Percentiles rank a stretch among this genome's conserved stretches.
These are phyloP conservation scores for Hylodesmum podocarpum DNA, from an alignment of 306 rosid genomes.

Conservation along the genomic window DNA sequence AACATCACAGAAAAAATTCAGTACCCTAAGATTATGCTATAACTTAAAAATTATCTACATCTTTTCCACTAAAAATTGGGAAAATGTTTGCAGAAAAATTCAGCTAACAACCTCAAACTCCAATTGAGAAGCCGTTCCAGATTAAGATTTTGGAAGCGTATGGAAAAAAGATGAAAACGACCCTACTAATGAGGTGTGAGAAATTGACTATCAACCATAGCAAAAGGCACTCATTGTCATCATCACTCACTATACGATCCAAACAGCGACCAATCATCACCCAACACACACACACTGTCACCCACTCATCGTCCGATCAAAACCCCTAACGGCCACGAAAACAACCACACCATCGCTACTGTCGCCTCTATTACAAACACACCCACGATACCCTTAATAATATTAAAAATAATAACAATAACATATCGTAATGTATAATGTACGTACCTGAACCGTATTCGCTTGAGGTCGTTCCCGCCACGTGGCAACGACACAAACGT, in stretches of 20 bases:
- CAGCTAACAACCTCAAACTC: neutral
- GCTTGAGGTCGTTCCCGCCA: constrained; percentile 84
- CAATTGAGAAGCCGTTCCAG: neutral
- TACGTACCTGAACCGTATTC: constrained; percentile 76
- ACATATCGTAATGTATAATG: neutral
- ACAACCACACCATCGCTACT: neutral
- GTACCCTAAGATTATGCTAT: too few relatives aligned
- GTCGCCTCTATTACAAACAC: constrained; percentile 5
- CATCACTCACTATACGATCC: constrained; percentile 26
- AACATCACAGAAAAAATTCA: neutral
- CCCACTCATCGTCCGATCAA: constrained; percentile 33
- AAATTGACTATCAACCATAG: constrained; percentile 28
- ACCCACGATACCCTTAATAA: neutral
- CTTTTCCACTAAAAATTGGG: neutral
- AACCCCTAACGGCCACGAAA: constrained; percentile 30
- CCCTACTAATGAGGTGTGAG: neutral
- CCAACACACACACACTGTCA: neutral
- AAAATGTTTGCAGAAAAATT: neutral
- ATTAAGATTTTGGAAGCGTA: neutral
- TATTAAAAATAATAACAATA: too few relatives aligned
- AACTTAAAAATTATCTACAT: neutral
- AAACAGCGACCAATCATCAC: constrained; percentile 27
- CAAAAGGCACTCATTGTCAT: constrained; percentile 28
- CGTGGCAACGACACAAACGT: constrained; percentile 80
- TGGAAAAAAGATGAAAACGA: neutral